Evolutionary conservation across 768 basidiomycete species (phyloP).

Genomic region (Rickenella mellea): DNA sequence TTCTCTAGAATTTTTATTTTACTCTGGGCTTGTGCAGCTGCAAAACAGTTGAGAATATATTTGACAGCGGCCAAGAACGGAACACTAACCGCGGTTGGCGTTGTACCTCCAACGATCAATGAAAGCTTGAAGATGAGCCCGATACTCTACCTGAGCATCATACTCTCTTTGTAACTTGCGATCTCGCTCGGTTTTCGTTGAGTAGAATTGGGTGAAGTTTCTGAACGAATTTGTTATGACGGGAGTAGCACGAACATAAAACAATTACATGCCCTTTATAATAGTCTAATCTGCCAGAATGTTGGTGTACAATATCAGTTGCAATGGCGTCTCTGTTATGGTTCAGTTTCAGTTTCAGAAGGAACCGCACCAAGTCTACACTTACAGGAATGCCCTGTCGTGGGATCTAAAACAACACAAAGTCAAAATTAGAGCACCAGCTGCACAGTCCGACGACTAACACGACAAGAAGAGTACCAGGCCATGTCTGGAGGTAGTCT

Average conservation of each 20-base stretch:
- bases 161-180: slow-evolving; percentile 90
- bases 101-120: slow-evolving; percentile 99
- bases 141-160: slow-evolving; percentile 90
- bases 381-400: slow-evolving; percentile 90
- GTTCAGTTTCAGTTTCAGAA: background rate
- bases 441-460: slow-evolving; percentile 26
- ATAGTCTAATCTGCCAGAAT: slow-evolving; percentile 87
- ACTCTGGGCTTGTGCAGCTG: slow-evolving; percentile 81
- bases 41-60: background rate
- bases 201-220: slow-evolving; percentile 98
- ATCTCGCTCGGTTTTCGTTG: slow-evolving; percentile 93
- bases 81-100: slow-evolving; percentile 69
- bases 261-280: slow-evolving; percentile 73
- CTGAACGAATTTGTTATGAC: slow-evolving; percentile 23
- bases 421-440: background rate
- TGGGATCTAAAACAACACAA: slow-evolving; percentile 55
- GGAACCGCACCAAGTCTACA: background rate
- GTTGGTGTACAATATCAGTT: slow-evolving; percentile 97
- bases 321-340: slow-evolving; percentile 76
- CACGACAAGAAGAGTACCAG: slow-evolving; percentile 88
- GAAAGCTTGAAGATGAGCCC: slow-evolving; percentile 93
- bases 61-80: slow-evolving; percentile 2
- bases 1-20: slow-evolving; percentile 75
- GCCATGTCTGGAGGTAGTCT: slow-evolving; percentile 94
- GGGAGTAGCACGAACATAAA: background rate